Evolutionary conservation across 176 grass and related monocot species (phyloP).

Genomic region (Musa schizocarpa): DNA sequence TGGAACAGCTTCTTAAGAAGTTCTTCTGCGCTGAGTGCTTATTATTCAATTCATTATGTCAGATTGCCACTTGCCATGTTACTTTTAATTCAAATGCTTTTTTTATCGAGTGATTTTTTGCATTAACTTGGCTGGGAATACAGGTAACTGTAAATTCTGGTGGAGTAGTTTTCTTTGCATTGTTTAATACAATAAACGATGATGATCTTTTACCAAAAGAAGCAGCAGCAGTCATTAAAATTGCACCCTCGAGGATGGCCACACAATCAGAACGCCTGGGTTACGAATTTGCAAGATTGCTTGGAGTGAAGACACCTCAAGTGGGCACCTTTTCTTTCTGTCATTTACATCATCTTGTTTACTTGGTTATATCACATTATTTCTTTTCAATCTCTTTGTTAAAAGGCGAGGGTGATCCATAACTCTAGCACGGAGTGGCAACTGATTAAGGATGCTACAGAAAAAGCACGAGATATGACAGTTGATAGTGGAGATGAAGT

Average conservation of each 20-base stretch:
- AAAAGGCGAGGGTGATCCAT: conserved; percentile 75
- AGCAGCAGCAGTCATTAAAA: conserved; percentile 85
- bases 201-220: conserved; percentile 36
- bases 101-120: not conserved
- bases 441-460: conserved; percentile 79
- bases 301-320: conserved; percentile 82
- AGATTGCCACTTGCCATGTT: not conserved
- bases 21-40: not conserved
- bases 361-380: conserved; percentile 3
- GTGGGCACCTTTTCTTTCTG: conserved; percentile 29
- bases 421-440: conserved; percentile 77
- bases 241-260: conserved; percentile 90
- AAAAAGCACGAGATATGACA: conserved; percentile 45
- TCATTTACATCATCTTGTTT: conserved; percentile 7
- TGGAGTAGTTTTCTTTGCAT: conserved; percentile 77
- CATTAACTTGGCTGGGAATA: not conserved
- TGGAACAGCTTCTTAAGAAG: not conserved
- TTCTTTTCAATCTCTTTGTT: not conserved
- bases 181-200: conserved; percentile 42
- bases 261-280: conserved; percentile 92
- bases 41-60: not conserved
- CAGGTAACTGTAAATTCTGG: conserved; percentile 98
- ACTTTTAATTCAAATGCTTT: not conserved
- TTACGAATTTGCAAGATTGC: conserved; percentile 90
- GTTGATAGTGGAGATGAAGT: conserved; percentile 47